Evolutionary conservation across 2,329 filamentous ascomycete genomes (phyloP), one percentile per base, ranked within the genome.

Genomic region (Nigrograna mackinnonii): DNA sequence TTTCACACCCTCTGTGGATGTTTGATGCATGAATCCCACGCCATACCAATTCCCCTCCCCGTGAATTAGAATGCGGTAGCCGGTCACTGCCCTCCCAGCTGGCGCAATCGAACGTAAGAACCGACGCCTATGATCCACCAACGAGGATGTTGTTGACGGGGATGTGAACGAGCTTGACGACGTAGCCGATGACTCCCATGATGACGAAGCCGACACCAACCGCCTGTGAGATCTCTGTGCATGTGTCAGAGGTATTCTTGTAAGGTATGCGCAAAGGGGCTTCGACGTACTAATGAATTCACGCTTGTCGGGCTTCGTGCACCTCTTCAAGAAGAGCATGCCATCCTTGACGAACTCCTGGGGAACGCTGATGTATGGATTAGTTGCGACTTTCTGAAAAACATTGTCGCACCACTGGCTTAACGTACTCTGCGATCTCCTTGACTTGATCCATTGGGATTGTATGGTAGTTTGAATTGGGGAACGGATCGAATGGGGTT

Each of bases 381-480:
- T 54, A 65, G 61, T 45, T n/a, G 20, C 22, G n/a, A n/a, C n/a
- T n/a, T n/a, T n/a, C n/a, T n/a, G n/a, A n/a, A n/a, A n/a, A n/a
- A n/a, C n/a, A n/a, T n/a, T n/a, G n/a, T n/a, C n/a, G n/a, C n/a
- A n/a, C n/a, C n/a, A n/a, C n/a, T n/a, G n/a, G n/a, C n/a, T n/a
- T n/a, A n/a, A 44, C 61, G 39, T 66, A 64, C 64, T 89, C 85
- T 64, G 86, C 79, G 60, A 89, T 73, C 65, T 87, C 83, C 69
- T 86, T 83, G 58, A 87, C 69, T 68, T 85, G 79, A 67, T 87
- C 85, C 69, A 83, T 78, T 80, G 84, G 83, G 64, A 57, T 37
- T 45, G 20, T 16, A 16, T 17, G 17, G 34, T 24, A 22, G 34
- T 22, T 20, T 19, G 20, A 35, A 26, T 32, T 16, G 31, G 6